These are phyloP conservation scores for Aureobasidium pullulans DNA, from an alignment of 2,329 filamentous ascomycete species.

Conservation along the genomic window DNA sequence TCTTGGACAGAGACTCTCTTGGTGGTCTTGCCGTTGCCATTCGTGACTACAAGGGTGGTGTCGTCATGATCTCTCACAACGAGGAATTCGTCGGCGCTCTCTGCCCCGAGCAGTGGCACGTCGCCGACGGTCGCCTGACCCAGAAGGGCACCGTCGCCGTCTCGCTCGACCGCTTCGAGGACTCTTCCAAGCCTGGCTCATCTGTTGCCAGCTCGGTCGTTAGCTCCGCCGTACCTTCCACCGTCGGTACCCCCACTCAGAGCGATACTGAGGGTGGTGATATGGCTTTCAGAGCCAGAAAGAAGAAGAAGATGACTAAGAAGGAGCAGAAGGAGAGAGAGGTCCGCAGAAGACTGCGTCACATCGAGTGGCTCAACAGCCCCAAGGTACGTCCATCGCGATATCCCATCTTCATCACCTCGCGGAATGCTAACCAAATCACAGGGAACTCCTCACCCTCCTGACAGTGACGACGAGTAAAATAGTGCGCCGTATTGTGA, in stretches of 20 bases:
- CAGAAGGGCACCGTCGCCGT: conserved; percentile 73
- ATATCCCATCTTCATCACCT: neutral
- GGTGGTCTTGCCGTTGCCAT: conserved; percentile 96
- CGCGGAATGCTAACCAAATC: neutral
- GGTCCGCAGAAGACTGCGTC: conserved; percentile 74
- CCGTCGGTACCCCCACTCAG: conserved; percentile 24
- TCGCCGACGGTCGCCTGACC: conserved; percentile 78
- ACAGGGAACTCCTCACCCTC: conserved; percentile 68
- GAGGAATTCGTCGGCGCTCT: conserved; percentile 96
- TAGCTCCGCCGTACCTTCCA: conserved; percentile 24
- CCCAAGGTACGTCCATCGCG: conserved; percentile 39
- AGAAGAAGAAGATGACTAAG: conserved; percentile 99
- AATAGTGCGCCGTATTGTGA: conserved; percentile 16
- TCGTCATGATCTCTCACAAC: conserved; percentile 99
- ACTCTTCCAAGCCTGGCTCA: conserved; percentile 58
- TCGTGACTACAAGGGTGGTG: conserved; percentile 94
- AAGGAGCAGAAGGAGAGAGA: conserved; percentile 93
- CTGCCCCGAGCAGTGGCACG: conserved; percentile 93
- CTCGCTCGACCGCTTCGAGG: conserved; percentile 78
- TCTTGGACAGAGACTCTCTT: conserved; percentile 94
- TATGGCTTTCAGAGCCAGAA: conserved; percentile 86
- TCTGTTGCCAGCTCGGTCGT: conserved; percentile 47
- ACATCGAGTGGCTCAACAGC: conserved; percentile 71
- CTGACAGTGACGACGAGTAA: conserved; percentile 70
- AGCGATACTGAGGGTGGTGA: conserved; percentile 72